Conservation (phyloP, 1,139 yeast genomes). For the Sugiyamaella xylanicola region DNA sequence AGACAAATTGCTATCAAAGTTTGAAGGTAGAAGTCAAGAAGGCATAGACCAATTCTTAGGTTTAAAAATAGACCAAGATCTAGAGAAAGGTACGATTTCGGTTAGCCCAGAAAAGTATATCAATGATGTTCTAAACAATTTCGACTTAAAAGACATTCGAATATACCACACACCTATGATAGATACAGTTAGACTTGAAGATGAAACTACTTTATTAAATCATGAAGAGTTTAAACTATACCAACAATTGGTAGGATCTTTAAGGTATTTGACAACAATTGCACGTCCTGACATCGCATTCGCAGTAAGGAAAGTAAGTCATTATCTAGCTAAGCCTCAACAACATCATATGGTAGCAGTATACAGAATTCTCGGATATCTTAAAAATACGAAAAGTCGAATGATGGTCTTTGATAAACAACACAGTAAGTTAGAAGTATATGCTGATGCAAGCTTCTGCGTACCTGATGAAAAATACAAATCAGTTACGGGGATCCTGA, state of each 20-base stretch:
- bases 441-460: too few relatives aligned
- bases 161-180: slow-evolving; percentile 1
- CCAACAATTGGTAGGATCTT: slow-evolving; percentile 6
- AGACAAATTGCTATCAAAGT: neutral
- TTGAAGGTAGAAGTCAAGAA: slow-evolving; percentile 6
- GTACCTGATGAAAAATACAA: too few relatives aligned
- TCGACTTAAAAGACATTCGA: neutral
- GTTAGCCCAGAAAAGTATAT: slow-evolving; percentile 8
- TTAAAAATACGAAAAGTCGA: too few relatives aligned
- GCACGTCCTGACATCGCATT: too few relatives aligned
- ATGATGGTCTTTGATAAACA: too few relatives aligned
- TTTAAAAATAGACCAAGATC: slow-evolving; percentile 2
- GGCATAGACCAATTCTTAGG: slow-evolving; percentile 11
- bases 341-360: too few relatives aligned
- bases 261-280: too few relatives aligned
- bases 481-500: too few relatives aligned
- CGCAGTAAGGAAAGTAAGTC: too few relatives aligned
- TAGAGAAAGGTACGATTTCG: neutral
- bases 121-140: neutral
- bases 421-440: too few relatives aligned
- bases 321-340: too few relatives aligned
- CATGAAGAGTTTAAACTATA: slow-evolving; percentile 3
- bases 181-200: neutral
- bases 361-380: too few relatives aligned
- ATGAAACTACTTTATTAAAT: neutral